Base-by-base conservation (phyloP, 2,329 filamentous ascomycete species). In the Exophiala oligosperma region DNA sequence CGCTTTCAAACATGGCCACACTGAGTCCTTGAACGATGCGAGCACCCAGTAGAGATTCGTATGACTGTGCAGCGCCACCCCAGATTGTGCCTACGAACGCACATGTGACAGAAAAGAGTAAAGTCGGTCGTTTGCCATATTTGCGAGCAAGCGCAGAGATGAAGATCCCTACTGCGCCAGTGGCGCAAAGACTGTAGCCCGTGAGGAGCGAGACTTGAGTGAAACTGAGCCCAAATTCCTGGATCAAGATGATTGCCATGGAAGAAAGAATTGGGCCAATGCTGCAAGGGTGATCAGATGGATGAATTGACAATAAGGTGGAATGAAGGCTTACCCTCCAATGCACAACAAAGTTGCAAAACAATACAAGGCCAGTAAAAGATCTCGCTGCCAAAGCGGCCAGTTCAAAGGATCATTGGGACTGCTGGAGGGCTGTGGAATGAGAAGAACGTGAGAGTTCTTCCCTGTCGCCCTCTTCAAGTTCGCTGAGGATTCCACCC, bases 11-110 rank as follows among this genome's bases (percentile, higher is more conserved):
- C 1, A 73, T 72, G 5, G 68, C 73, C 3, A 68, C 71, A 61
- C 76, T 74, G 65, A 77, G 72, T 2, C 75, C 76, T 50, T 77
- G 76, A 3, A 78, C 61, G 24, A 76, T 73, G 1, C 76, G 69
- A 0, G 72, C 70, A 12, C 73, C 74, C 64, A 75, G 69, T 59
- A 74, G 75, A 0, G 67, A 67, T 14, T 72, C 61, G 52, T 74
- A 76, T 1, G 53, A 66, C 2, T 62, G 64, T 1, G 74, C 68
- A 11, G 57, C 69, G 8, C 70, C 69, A 48, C 68, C 72, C 67
- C 74, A 72, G n/a, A 70, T 67, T 4, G 70, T 69, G 0, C 73
- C 76, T 12, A 65, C 69, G 1, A 73, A 46, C 8, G 70, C 70
- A 4, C 72, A 49, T 3, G 73, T 24, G 6, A 67, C 63, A 49